Percentiles rank a stretch among this genome's conserved stretches.
Conservation (phyloP, 805 yeast genomes). For the Saturnispora mendoncae region DNA sequence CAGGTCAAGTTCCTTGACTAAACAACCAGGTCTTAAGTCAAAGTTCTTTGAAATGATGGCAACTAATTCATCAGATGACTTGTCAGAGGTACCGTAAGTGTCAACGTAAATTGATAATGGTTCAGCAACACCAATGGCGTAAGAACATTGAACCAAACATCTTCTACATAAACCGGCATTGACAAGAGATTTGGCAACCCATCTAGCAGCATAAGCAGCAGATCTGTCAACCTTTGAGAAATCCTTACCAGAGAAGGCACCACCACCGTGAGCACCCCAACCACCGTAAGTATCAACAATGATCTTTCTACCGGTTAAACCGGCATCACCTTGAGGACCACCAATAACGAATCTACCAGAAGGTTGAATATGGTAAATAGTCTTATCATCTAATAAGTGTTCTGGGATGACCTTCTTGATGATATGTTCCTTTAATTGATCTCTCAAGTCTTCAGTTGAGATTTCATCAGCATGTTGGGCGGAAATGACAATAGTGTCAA, state of each 20-base stretch:
- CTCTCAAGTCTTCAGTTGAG: slow-evolving; percentile 86
- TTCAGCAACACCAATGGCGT: slow-evolving; percentile 99
- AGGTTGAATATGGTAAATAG: slow-evolving; percentile 97
- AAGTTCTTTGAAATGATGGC: slow-evolving; percentile 88
- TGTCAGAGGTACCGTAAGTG: slow-evolving; percentile 94
- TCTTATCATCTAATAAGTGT: slow-evolving; percentile 83
- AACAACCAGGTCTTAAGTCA: slow-evolving; percentile 98
- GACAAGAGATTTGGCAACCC: slow-evolving; percentile 99
- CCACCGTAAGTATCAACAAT: slow-evolving; percentile 99
- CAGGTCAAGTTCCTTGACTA: slow-evolving; percentile 91
- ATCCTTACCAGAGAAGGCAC: slow-evolving; percentile 99
- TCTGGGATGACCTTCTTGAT: slow-evolving; percentile 90
- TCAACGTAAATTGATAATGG: slow-evolving; percentile 97
- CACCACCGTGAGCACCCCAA: slow-evolving; percentile 99
- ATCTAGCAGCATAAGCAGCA: slow-evolving; percentile 99
- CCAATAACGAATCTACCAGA: slow-evolving; percentile 99
- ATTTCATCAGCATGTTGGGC: slow-evolving; percentile 97
- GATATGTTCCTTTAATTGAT: slow-evolving; percentile 67
- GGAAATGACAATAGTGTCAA: slow-evolving; percentile 94
- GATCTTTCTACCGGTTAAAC: slow-evolving; percentile 98
- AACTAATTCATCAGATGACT: slow-evolving; percentile 83
- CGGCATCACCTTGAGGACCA: slow-evolving; percentile 99
- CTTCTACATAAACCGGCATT: slow-evolving; percentile 93
- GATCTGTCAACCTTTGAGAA: slow-evolving; percentile 99
- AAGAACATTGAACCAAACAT: slow-evolving; percentile 96